Evolutionary conservation across 352 stramenopile genomes (phyloP), one percentile per base, ranked within the genome.

Genomic region (Pythium phragmitis): DNA sequence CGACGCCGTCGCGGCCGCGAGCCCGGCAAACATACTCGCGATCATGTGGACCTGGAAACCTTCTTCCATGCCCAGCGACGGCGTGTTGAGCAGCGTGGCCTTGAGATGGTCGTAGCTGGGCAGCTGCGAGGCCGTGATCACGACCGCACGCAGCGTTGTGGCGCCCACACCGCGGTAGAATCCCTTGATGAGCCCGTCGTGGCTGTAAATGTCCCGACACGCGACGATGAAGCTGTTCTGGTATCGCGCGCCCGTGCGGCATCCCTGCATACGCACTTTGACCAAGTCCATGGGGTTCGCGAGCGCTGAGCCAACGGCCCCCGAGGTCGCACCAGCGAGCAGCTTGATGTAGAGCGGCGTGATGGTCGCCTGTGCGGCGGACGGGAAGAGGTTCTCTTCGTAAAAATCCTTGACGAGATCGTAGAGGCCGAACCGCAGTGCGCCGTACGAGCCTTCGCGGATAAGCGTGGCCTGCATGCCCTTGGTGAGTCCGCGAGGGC

Each of bases 41-140:
- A 86, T 77, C 56, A 90, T 81, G 69, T 93, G 84, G 3, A 89
- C 72, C 9, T 68, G 50, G 13, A 89, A 64, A 8, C 74, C 79
- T 67, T 92, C 86, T n/a, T 87, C 65, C 62, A 68, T 46, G 43
- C 33, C 30, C 4, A 85, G 66, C 42, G 69, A 66, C 19, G 73
- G 68, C 47, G 74, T 66, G 36, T 86, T 70, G 42, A 92, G 57
- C 67, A 92, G 63, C 21, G 68, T 72, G 55, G 84, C 60, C 68
- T 95, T 95, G 73, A 89, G 81, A 57, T 89, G 76, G 69, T 95
- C 86, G 48, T 95, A 95, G 47, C 75, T 90, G 12, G 84, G 80
- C 9, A 95, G 70, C 50, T 95, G 84, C 16, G 79, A 74, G 33
- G 82, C 86, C 17, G 84, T 93, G 63, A 93, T 63, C 43, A 89